Base-by-base conservation (phyloP, 208 protist species). In the Acanthamoeba comandoni region DNA sequence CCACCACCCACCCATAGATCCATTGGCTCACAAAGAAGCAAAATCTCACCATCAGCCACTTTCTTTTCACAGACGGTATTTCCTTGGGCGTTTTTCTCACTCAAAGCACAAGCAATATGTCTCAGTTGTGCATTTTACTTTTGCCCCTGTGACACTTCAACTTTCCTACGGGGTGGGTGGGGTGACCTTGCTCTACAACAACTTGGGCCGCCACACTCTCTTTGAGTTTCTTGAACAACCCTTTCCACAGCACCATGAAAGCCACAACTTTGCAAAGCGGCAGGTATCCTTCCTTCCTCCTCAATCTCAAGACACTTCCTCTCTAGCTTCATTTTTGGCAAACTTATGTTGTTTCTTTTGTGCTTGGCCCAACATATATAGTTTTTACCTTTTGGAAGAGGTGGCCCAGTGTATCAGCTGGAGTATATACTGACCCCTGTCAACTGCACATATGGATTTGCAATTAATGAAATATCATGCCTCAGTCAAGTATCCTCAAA, bases 341-440 rank as follows among this genome's bases (percentile, higher is more conserved):
- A n/a, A n/a, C n/a, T n/a, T n/a, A n/a, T n/a, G n/a, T n/a, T n/a
- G n/a, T n/a, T n/a, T n/a, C n/a, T n/a, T n/a, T n/a, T 75, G 15
- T 39, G n/a, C 2, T 48, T 79, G 12, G 7, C 2, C 35, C 24
- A 49, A 22, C 13, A 7, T 57, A 69, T 35, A 8, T 39, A 94
- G 93, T 88, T 92, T 77, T 52, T 94, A 77, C 91, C 91, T 24
- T 94, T 94, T 85, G 93, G 93, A 0, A 64, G 93, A 89, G 91
- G 93, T 75, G 93, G 93, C 26, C 90, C 89, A 43, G 53, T 92
- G 24, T 94, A 94, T 64, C 84, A 94, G 49, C 52, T 94, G 58
- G 91, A 91, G 69, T 94, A 94, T 77, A 80, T 86, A n/a, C 87
- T 94, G 19, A 79, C 80, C 51, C 93, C 91, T 9, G 91, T 94